Evolutionary conservation across 1,284 basidiomycete species (phyloP).

Genomic region (Amylostereum chailletii): DNA sequence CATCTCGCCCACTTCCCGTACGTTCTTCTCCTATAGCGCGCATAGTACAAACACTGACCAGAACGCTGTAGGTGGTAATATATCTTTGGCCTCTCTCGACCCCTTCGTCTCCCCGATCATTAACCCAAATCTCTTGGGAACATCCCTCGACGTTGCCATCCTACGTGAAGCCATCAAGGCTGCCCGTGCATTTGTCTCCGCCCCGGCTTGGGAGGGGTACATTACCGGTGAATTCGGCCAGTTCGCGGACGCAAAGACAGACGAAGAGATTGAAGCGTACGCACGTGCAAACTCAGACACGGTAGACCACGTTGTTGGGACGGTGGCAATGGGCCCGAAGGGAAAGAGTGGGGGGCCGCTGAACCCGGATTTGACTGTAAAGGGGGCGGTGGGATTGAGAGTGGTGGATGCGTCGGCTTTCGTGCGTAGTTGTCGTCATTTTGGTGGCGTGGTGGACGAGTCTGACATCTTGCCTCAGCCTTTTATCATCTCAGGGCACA

Average conservation of each 20-base stretch:
- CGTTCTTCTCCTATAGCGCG: neutral
- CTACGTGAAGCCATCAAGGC: constrained; percentile 14
- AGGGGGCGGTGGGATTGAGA: constrained; percentile 30
- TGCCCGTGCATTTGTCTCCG: constrained; percentile 14
- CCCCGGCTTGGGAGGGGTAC: constrained; percentile 16
- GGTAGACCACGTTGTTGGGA: constrained; percentile 20
- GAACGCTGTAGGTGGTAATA: constrained; percentile 18
- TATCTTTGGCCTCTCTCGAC: constrained; percentile 12
- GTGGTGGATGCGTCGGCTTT: constrained; percentile 18
- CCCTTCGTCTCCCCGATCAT: constrained; percentile 31
- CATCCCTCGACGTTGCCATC: constrained; percentile 16
- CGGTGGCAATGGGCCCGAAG: constrained; percentile 19
- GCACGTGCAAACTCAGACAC: constrained; percentile 13
- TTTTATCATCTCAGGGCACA: neutral
- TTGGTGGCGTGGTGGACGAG: no score
- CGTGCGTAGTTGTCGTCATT: constrained; percentile 6
- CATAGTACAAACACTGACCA: neutral
- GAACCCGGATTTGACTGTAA: constrained; percentile 42
- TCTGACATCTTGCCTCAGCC: neutral
- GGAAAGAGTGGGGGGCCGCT: constrained; percentile 30
- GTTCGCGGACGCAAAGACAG: constrained; percentile 15
- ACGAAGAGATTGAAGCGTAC: constrained; percentile 19
- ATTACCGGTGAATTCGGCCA: constrained; percentile 13
- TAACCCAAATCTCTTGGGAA: constrained; percentile 34
- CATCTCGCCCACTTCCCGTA: constrained; percentile 12